These are phyloP conservation scores for Cornus kousa DNA, from an alignment of 148 eudicot genomes.

Conservation along the genomic window DNA sequence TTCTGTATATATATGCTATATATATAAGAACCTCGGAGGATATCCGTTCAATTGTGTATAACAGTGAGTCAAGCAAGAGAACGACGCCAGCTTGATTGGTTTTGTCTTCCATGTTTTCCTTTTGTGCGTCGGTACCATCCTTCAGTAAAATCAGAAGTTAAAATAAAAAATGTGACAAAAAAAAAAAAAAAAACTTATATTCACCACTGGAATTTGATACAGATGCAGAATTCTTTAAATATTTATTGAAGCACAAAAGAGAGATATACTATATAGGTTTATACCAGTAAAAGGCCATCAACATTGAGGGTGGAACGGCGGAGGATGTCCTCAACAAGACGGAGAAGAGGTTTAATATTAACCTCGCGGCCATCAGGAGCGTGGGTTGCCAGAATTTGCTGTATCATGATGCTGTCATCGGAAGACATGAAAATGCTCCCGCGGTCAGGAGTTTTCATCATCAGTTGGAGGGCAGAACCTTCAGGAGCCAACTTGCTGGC, in stretches of 20 bases:
- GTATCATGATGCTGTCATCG: slow-evolving; percentile 25
- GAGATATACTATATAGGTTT: not conserved
- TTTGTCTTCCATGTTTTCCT: slow-evolving; percentile 14
- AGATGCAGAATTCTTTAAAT: no score
- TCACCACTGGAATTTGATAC: not conserved
- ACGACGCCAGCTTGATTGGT: slow-evolving; percentile 1
- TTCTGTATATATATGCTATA: not conserved
- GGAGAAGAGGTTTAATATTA: slow-evolving; percentile 22
- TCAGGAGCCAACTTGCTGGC: no score
- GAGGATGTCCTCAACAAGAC: slow-evolving; percentile 32
- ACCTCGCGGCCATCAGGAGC: slow-evolving; percentile 26
- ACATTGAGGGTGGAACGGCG: slow-evolving; percentile 10
- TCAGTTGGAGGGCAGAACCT: slow-evolving; percentile 20
- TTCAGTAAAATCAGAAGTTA: slow-evolving; percentile 9
- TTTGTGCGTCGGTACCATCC: slow-evolving; percentile 9
- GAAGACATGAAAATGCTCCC: slow-evolving; percentile 15
- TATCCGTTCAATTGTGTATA: slow-evolving; percentile 28
- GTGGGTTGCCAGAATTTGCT: slow-evolving; percentile 32
- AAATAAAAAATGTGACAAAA: no score
- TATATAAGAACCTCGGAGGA: slow-evolving; percentile 34
- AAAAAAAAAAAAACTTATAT: no score
- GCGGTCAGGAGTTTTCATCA: slow-evolving; percentile 13
- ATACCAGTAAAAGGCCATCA: slow-evolving; percentile 8
- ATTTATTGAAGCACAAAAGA: no score
- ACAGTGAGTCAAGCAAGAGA: slow-evolving; percentile 28